Evolutionary conservation across 2,329 filamentous ascomycete species (phyloP), one percentile per base, ranked within the genome.

Genomic region (Akanthomyces muscarius): DNA sequence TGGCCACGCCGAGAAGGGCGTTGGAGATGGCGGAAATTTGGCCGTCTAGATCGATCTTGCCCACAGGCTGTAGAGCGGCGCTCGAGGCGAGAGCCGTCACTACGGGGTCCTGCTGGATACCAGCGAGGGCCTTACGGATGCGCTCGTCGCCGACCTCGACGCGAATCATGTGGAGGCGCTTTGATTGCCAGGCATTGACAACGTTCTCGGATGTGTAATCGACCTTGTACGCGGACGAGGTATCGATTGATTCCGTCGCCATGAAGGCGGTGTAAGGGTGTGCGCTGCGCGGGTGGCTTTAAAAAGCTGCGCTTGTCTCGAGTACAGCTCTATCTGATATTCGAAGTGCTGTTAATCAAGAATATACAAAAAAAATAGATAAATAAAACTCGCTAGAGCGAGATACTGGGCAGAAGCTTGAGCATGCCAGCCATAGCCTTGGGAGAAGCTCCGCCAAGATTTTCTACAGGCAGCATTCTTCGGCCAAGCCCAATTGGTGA

Each of bases 1-100:
- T 64, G 23, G 64, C 66, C n/a, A 69, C 67, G 48, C 63, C 66
- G 23, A 69, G 67, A 14, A 64, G 60, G n/a, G 67, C 25, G 21
- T 65, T 63, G 45, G 63, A 25, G 7, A 62, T 41, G 44, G 53
- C 58, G 38, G 63, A 56, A 11, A 64, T 47, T n/a, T 62, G 36
- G 5, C 56, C 56, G 28, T 63, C 62, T 2, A 67, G 45, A 28
- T 66, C 64, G n/a, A 62, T 56, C 13, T 61, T 56, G 25, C 63
- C 57, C 8, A 48, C 54, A 30, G 66, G 66, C 45, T 62, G 54
- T 10, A 68, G 60, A 3, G 45, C 25, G 7, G 42, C 30, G 16
- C 42, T 59, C 4, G 65, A 66, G 3, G 64, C 62, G 23, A 67
- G 63, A 6, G 64, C 59, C 38, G 64, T 47, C 14, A 65, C 62